These are phyloP conservation scores for Amanita subjunquillea DNA, from an alignment of 768 basidiomycete species.

Conservation along the genomic window DNA sequence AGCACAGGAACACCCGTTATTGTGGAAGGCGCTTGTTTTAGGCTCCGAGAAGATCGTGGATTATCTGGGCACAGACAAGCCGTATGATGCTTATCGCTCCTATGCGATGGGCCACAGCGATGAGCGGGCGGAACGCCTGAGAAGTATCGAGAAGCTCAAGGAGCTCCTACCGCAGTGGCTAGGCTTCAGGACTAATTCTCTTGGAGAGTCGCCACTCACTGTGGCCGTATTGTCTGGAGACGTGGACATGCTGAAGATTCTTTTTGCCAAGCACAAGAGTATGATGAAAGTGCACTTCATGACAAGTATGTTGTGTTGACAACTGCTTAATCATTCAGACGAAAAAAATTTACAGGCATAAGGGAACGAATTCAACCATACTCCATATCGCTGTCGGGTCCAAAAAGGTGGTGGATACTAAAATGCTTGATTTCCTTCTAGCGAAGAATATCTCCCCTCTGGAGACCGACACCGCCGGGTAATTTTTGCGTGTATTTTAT, in stretches of 20 bases:
- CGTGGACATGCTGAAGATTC: constrained; percentile 29
- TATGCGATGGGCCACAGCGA: constrained; percentile 34
- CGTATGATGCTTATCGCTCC: constrained; percentile 39
- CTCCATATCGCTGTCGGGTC: constrained; percentile 30
- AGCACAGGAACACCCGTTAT: constrained; percentile 13
- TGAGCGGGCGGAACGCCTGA: constrained; percentile 30
- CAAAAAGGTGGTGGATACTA: constrained; percentile 11
- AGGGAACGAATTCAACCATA: constrained; percentile 34
- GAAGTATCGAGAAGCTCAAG: constrained; percentile 26
- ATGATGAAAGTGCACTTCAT: constrained; percentile 31
- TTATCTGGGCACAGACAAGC: constrained; percentile 37
- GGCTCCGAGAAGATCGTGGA: constrained; percentile 27
- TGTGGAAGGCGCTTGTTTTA: constrained; percentile 33
- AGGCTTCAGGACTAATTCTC: constrained; percentile 34
- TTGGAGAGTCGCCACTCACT: constrained; percentile 44
- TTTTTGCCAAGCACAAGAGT: constrained; percentile 32
- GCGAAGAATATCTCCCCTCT: constrained; percentile 32
- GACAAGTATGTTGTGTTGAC: constrained; percentile 24
- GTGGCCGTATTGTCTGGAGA: constrained; percentile 29
- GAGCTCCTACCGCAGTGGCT: constrained; percentile 35
- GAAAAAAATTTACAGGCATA: constrained; percentile 22
- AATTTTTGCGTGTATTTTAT: constrained; percentile 8
- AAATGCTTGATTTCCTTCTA: constrained; percentile 41
- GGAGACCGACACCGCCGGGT: constrained; percentile 37
- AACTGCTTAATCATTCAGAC: background rate